phyloP scores from a whole-genome alignment of 176 grass and related monocot genomes.

The Triticum aestivum region IWGSC_CS_RefSeq_v2.1 NC_057803.1:491931218-491931717 shows the following conservation, averaged over 20 bases:
- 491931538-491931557: slow-evolving; percentile 26
- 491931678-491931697: slow-evolving; percentile 10
- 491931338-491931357: no score
- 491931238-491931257: no score
- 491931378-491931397: not conserved
- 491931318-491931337: no score
- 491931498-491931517: not conserved
- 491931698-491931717: slow-evolving; percentile 14
- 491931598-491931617: not conserved
- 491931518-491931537: not conserved
- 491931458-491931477: not conserved
- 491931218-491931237: no score
- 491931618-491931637: slow-evolving; percentile 28
- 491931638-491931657: slow-evolving; percentile 35
- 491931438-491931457: not conserved
- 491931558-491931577: slow-evolving; percentile 23
- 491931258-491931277: no score
- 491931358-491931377: no score
- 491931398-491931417: not conserved
- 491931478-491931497: slow-evolving; percentile 49
- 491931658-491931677: slow-evolving; percentile 8
- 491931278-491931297: no score
- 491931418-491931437: not conserved
- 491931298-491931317: no score
- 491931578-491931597: not conserved